phyloP scores from a whole-genome alignment of 345 rosid species.

The Linum usitatissimum region DNA sequence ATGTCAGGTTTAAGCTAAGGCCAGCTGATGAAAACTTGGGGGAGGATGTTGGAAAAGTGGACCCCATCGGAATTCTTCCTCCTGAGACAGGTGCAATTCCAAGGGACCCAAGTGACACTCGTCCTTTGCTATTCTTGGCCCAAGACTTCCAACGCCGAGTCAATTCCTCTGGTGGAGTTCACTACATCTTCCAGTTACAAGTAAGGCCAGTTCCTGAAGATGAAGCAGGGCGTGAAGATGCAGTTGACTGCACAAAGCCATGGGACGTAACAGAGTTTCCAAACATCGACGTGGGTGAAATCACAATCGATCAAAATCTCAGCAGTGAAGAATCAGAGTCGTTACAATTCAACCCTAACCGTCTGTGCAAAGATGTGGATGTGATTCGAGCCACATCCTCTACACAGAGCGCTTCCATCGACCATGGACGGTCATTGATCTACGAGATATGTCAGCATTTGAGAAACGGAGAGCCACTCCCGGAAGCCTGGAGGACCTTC shows the following conservation, averaged over 20 bases:
- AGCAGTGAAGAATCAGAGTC: conserved; percentile 39
- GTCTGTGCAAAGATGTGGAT: conserved; percentile 37
- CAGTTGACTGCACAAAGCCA: conserved; percentile 55
- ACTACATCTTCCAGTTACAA: conserved; percentile 51
- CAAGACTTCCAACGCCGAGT: conserved; percentile 46
- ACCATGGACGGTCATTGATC: conserved; percentile 55
- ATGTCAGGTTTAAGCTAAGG: conserved; percentile 50
- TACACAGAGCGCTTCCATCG: conserved; percentile 58
- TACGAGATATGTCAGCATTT: conserved; percentile 56
- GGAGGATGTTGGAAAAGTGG: conserved; percentile 54
- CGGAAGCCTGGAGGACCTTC: conserved; percentile 49
- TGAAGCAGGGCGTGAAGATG: conserved; percentile 31
- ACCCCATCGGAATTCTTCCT: conserved; percentile 52
- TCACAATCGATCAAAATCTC: conserved; percentile 34
- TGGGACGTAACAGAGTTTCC: conserved; percentile 53
- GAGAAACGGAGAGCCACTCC: conserved; percentile 49
- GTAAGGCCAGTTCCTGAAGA: conserved; percentile 32
- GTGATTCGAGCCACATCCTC: conserved; percentile 42
- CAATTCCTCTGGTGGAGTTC: conserved; percentile 32
- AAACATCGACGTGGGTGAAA: conserved; percentile 38
- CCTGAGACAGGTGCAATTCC: conserved; percentile 78
- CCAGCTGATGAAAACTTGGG: conserved; percentile 30
- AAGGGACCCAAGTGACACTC: conserved; percentile 36
- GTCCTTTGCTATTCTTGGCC: conserved; percentile 53
- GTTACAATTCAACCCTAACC: conserved; percentile 47